Percentiles rank a stretch among this genome's conserved stretches.
These are phyloP conservation scores for Paramecium tetraurelia DNA, from an alignment of 73 alveolate genomes.

Conservation along the genomic window DNA sequence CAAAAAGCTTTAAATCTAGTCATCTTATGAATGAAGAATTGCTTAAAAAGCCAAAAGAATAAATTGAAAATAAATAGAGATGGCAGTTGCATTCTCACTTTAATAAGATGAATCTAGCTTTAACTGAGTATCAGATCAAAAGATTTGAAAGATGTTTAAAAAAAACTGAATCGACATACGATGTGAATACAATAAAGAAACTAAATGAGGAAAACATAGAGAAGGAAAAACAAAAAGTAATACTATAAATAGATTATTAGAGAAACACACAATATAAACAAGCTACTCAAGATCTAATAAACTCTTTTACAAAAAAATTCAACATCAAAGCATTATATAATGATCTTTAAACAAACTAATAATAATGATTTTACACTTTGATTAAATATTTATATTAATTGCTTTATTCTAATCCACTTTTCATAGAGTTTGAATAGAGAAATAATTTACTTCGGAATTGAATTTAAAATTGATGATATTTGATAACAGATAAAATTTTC, in stretches of 20 bases:
- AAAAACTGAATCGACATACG: background rate
- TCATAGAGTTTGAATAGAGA: background rate
- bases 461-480: background rate
- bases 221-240: conserved; percentile 1
- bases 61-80: background rate
- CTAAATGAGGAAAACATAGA: background rate
- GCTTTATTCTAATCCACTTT: background rate
- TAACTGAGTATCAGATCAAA: background rate
- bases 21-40: conserved; percentile 4
- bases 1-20: conserved; percentile 18
- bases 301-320: background rate
- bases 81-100: background rate
- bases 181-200: background rate
- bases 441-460: background rate
- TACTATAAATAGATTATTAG: background rate
- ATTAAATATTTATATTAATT: background rate
- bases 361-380: background rate
- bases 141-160: background rate
- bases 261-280: background rate
- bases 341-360: background rate
- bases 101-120: background rate
- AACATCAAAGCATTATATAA: background rate
- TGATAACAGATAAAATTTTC: background rate
- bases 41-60: background rate
- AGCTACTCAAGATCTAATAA: background rate